Evolutionary conservation across 768 basidiomycete genomes (phyloP).

Genomic region (Roridomyces roridus): DNA sequence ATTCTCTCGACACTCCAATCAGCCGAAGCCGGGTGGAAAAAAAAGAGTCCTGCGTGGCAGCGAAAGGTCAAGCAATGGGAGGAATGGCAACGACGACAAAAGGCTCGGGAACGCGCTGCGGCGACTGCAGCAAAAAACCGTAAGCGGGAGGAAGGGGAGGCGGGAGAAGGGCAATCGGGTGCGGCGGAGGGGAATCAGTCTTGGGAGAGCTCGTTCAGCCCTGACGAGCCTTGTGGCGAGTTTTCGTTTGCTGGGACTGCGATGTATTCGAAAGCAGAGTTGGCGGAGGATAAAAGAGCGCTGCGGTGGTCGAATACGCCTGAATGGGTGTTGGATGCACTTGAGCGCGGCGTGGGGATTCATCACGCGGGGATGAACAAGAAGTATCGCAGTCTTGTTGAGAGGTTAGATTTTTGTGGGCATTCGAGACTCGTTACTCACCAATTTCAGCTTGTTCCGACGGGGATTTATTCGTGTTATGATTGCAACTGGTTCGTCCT

Average conservation of each 20-base stretch:
- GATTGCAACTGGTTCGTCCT: slow-evolving; percentile 61
- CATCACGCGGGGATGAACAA: slow-evolving; percentile 78
- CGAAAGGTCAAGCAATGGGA: slow-evolving; percentile 58
- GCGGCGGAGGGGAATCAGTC: slow-evolving; percentile 25
- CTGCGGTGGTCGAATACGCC: slow-evolving; percentile 44
- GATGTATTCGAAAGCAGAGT: slow-evolving; percentile 51
- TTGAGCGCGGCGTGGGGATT: slow-evolving; percentile 68
- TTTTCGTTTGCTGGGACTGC: slow-evolving; percentile 64
- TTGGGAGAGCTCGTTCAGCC: slow-evolving; percentile 66
- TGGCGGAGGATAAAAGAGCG: slow-evolving; percentile 52
- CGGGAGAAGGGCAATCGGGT: slow-evolving; percentile 22
- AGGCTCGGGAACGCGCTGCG: slow-evolving; percentile 53
- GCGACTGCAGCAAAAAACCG: slow-evolving; percentile 46
- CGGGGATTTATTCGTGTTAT: slow-evolving; percentile 67
- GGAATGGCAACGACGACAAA: slow-evolving; percentile 50
- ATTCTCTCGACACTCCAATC: slow-evolving; percentile 43
- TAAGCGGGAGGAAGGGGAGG: slow-evolving; percentile 41
- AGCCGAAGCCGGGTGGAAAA: slow-evolving; percentile 59
- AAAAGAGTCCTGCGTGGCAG: slow-evolving; percentile 51
- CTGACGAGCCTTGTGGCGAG: slow-evolving; percentile 57
- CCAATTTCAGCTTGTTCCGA: slow-evolving; percentile 57
- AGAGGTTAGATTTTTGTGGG: slow-evolving; percentile 46
- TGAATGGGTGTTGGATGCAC: slow-evolving; percentile 52
- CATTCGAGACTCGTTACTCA: background rate
- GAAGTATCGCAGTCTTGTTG: slow-evolving; percentile 60